Evolutionary conservation across 148 eudicot species (phyloP).

Genomic region (Beta vulgaris): DNA sequence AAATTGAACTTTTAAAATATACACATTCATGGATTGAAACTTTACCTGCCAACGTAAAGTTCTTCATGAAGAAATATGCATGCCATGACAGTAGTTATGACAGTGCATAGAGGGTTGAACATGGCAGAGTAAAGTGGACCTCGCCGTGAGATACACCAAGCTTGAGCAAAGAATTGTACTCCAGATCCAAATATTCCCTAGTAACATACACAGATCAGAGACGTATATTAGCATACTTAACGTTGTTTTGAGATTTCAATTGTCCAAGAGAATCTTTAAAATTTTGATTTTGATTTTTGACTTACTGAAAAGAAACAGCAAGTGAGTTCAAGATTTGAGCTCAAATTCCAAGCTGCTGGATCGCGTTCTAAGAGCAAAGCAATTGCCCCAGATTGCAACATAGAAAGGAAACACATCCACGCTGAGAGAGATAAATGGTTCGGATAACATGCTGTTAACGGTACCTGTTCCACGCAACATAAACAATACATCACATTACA

Average conservation of each 20-base stretch:
- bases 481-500: no score
- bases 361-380: conserved; percentile 47
- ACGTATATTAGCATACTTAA: no score
- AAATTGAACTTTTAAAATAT: no score
- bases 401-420: conserved; percentile 68
- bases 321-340: conserved; percentile 45
- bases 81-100: conserved; percentile 50
- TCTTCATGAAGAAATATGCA: conserved; percentile 55
- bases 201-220: no score
- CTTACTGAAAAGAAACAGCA: conserved; percentile 54
- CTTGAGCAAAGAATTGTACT: conserved; percentile 56
- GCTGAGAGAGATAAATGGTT: conserved; percentile 66
- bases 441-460: conserved; percentile 43
- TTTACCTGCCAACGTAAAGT: conserved; percentile 71
- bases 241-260: no score
- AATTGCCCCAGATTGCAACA: conserved; percentile 52
- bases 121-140: conserved; percentile 77
- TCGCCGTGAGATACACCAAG: conserved; percentile 65
- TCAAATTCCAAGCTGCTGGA: conserved; percentile 50
- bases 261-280: no score
- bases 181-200: conserved; percentile 60
- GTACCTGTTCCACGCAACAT: conserved; percentile 36
- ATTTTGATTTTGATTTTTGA: no score
- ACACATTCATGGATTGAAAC: no score
- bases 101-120: conserved; percentile 71